Evolutionary conservation across 2,329 filamentous ascomycete species (phyloP).

Genomic region (Fusarium begoniae): DNA sequence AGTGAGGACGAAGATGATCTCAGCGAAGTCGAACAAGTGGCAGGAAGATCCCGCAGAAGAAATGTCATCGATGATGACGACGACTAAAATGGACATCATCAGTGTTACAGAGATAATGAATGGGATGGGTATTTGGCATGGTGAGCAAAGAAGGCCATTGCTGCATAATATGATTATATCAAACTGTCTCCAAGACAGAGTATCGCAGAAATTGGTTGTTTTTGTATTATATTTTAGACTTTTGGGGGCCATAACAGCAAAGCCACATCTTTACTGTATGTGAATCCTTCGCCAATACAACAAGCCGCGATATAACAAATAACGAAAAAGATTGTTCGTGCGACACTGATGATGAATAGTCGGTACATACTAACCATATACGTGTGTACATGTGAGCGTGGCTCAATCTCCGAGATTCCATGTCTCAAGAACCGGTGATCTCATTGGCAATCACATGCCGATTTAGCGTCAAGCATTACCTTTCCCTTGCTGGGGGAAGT

Average conservation of each 20-base stretch:
- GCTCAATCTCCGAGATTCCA: slow-evolving; percentile 14
- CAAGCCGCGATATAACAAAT: neutral
- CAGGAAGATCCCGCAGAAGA: slow-evolving; percentile 61
- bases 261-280: neutral
- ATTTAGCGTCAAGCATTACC: slow-evolving; percentile 27
- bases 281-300: neutral
- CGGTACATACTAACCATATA: neutral
- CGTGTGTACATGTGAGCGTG: slow-evolving; percentile 17
- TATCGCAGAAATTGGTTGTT: neutral
- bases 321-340: neutral
- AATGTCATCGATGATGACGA: slow-evolving; percentile 69
- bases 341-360: neutral
- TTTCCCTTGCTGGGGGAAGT: neutral
- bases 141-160: slow-evolving; percentile 10
- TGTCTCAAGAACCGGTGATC: slow-evolving; percentile 35
- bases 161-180: slow-evolving; percentile 23
- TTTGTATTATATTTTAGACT: slow-evolving; percentile 1
- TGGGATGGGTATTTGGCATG: neutral
- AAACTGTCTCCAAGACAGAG: neutral
- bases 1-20: slow-evolving; percentile 60
- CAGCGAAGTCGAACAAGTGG: slow-evolving; percentile 61
- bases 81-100: slow-evolving; percentile 49
- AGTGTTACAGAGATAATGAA: neutral
- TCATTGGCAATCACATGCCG: slow-evolving; percentile 46
- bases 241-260: neutral